A percentile compares a stretch with the other conserved stretches of the same genome.
Evolutionary conservation across 345 rosid species (phyloP).

Genomic region (Citrus hindsii): DNA sequence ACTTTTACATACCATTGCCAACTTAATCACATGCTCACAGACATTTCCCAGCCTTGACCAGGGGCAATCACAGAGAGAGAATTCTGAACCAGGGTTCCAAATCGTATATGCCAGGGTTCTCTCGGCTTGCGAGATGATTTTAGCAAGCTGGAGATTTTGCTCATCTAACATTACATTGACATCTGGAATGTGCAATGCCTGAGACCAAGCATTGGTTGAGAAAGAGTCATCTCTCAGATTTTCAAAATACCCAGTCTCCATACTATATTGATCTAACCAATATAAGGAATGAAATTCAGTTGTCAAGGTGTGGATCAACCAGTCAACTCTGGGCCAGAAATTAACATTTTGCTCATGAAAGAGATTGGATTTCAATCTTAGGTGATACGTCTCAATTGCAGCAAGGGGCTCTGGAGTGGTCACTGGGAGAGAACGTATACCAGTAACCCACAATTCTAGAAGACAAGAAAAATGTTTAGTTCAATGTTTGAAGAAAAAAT

Average conservation of each 20-base stretch:
- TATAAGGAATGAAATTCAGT: conserved; percentile 46
- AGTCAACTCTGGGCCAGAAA: conserved; percentile 41
- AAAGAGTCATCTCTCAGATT: conserved; percentile 31
- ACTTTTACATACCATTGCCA: conserved; percentile 41
- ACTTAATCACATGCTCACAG: conserved; percentile 52
- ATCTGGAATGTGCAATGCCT: conserved; percentile 38
- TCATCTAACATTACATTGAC: conserved; percentile 39
- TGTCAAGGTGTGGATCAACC: conserved; percentile 46
- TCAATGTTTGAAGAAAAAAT: background rate
- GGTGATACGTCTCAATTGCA: conserved; percentile 53
- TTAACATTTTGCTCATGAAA: conserved; percentile 27
- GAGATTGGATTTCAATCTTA: conserved; percentile 38
- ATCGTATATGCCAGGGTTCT: conserved; percentile 33
- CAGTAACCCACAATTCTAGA: conserved; percentile 41
- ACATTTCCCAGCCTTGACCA: conserved; percentile 46
- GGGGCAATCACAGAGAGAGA: conserved; percentile 44
- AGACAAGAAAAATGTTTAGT: conserved; percentile 11
- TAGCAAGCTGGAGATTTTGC: conserved; percentile 44
- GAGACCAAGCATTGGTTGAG: conserved; percentile 45
- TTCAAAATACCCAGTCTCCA: conserved; percentile 42
- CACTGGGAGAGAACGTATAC: conserved; percentile 38
- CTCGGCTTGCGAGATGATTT: conserved; percentile 44
- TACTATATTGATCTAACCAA: conserved; percentile 42
- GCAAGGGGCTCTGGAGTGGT: conserved; percentile 44
- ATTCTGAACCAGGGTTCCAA: conserved; percentile 60